Conservation (phyloP, 1,139 yeast genomes). For the Geotrichum europaeum region DNA sequence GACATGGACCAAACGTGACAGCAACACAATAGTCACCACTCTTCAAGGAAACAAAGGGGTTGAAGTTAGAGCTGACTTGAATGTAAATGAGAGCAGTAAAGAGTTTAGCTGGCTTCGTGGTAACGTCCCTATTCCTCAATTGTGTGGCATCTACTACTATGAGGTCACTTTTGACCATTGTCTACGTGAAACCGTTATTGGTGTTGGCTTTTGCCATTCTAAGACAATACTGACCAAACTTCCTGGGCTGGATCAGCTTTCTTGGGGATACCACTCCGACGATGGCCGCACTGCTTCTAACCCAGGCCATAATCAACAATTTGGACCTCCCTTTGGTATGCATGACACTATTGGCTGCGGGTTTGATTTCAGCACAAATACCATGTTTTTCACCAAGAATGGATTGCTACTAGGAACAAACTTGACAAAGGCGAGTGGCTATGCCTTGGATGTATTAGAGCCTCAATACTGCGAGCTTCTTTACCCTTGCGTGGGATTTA, state of each 20-base stretch:
- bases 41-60: neutral
- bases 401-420: constrained; percentile 55
- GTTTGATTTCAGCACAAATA: constrained; percentile 56
- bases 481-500: constrained; percentile 46
- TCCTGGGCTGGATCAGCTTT: constrained; percentile 44
- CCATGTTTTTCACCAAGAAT: constrained; percentile 74
- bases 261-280: constrained; percentile 55
- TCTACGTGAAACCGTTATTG: constrained; percentile 23
- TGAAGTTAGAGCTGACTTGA: neutral
- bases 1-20: neutral
- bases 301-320: constrained; percentile 33
- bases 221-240: constrained; percentile 32
- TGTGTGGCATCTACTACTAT: constrained; percentile 51
- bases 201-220: constrained; percentile 34
- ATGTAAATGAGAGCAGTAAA: neutral
- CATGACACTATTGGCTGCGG: constrained; percentile 82
- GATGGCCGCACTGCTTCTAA: constrained; percentile 47
- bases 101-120: neutral
- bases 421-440: constrained; percentile 21
- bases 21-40: neutral
- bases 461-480: constrained; percentile 18
- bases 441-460: neutral
- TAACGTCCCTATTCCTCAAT: constrained; percentile 35
- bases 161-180: constrained; percentile 42
- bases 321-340: constrained; percentile 43